Conservation (phyloP, 495 filamentous ascomycete genomes). For the Hyphodiscus hymeniophilus region DNA sequence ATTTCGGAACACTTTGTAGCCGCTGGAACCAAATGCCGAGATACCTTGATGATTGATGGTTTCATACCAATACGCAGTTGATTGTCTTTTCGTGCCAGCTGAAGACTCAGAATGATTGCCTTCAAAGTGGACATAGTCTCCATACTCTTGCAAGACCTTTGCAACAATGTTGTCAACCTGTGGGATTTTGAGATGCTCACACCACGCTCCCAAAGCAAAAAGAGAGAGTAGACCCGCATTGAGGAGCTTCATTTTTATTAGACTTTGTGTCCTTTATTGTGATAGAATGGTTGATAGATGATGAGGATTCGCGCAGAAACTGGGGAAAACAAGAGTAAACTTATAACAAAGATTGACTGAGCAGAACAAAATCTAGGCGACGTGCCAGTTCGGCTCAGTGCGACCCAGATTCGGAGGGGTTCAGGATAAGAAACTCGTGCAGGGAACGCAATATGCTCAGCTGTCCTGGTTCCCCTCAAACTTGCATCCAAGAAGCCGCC, state of each 20-base stretch:
- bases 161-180: not conserved
- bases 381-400: too few relatives aligned
- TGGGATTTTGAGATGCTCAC: not conserved
- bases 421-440: too few relatives aligned
- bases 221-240: not conserved
- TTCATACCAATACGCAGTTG: not conserved
- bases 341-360: too few relatives aligned
- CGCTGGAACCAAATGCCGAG: slow-evolving; percentile 49
- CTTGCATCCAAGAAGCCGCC: too few relatives aligned
- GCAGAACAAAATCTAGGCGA: too few relatives aligned
- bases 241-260: slow-evolving; percentile 1
- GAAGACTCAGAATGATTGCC: not conserved
- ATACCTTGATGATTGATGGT: slow-evolving; percentile 61
- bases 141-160: not conserved
- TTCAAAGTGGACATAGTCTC: slow-evolving; percentile 1
- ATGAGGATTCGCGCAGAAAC: too few relatives aligned
- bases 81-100: not conserved
- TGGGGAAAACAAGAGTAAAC: too few relatives aligned
- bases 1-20: slow-evolving; percentile 77
- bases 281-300: too few relatives aligned
- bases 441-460: too few relatives aligned
- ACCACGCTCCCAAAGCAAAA: not conserved
- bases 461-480: too few relatives aligned
- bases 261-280: too few relatives aligned
- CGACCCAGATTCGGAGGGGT: too few relatives aligned